Evolutionary conservation across 2,329 filamentous ascomycete species (phyloP).

Genomic region (Phymatotrichopsis omnivora): DNA sequence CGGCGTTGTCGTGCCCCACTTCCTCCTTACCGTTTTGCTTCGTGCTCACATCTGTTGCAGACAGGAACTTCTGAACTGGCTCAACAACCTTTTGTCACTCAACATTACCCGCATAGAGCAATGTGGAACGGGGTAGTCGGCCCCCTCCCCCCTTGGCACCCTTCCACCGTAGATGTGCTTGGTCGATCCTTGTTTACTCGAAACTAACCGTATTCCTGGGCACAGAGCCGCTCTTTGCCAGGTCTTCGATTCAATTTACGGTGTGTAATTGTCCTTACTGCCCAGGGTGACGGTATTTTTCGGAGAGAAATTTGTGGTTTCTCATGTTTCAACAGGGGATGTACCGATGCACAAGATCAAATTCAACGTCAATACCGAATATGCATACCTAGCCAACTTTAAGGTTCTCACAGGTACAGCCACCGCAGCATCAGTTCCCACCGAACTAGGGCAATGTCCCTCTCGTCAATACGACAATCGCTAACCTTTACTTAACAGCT

Average conservation of each 20-base stretch:
- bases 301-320: constrained; percentile 11
- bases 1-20: constrained; percentile 19
- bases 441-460: neutral
- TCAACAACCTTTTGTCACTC: constrained; percentile 94
- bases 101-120: constrained; percentile 99
- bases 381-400: constrained; percentile 96
- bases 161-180: constrained; percentile 2
- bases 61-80: constrained; percentile 92
- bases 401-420: constrained; percentile 85
- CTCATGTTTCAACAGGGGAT: constrained; percentile 47
- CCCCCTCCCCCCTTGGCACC: constrained; percentile 2
- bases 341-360: constrained; percentile 92
- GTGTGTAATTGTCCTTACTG: constrained; percentile 38
- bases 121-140: constrained; percentile 98
- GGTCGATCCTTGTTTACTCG: constrained; percentile 10
- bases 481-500: constrained; percentile 7
- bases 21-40: constrained; percentile 20
- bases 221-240: constrained; percentile 86
- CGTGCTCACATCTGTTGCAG: constrained; percentile 41
- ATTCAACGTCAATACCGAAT: constrained; percentile 96
- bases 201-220: constrained; percentile 22
- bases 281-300: neutral
- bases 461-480: neutral
- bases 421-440: constrained; percentile 7
- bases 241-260: constrained; percentile 96